Percentiles rank a stretch among this genome's conserved stretches.
Evolutionary conservation across 495 filamentous ascomycete species (phyloP).

Genomic region (Aspergillus asperescens): DNA sequence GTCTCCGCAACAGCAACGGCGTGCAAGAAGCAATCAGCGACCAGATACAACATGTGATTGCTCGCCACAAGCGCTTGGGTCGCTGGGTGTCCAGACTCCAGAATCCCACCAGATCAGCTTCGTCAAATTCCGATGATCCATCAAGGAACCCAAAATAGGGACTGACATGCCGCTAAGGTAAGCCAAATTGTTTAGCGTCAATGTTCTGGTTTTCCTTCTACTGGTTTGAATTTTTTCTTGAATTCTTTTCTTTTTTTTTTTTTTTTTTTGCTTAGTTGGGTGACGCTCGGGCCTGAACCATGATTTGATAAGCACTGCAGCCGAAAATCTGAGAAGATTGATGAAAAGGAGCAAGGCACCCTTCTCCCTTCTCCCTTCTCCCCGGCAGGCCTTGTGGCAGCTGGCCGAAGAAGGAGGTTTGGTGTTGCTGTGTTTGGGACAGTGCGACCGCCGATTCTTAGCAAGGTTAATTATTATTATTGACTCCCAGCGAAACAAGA

Average conservation of each 20-base stretch:
- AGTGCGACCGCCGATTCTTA: conserved; percentile 2
- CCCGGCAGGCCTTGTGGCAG: neutral
- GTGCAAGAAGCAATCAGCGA: neutral
- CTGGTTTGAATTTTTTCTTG: conserved; percentile 1
- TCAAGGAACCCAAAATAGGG: conserved; percentile 17
- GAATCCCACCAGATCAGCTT: conserved; percentile 10
- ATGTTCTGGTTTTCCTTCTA: neutral
- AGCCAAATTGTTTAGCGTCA: conserved; percentile 24
- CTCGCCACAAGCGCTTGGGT: neutral
- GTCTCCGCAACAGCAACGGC: neutral
- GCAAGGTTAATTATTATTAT: neutral
- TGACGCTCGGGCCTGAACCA: conserved; percentile 18
- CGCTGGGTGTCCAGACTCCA: neutral
- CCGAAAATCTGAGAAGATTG: neutral
- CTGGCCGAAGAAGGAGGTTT: neutral
- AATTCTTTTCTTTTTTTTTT: conserved; percentile 3
- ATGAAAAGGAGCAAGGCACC: conserved; percentile 1
- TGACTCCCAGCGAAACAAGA: neutral
- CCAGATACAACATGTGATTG: conserved; percentile 7
- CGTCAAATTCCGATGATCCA: conserved; percentile 1
- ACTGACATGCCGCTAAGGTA: conserved; percentile 27
- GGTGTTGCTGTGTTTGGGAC: neutral
- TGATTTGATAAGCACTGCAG: conserved; percentile 10
- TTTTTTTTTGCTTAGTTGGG: conserved; percentile 10
- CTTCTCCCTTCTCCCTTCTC: neutral